Evolutionary conservation across 495 filamentous ascomycete species (phyloP), one percentile per base, ranked within the genome.

Genomic region (Chlorociboria aeruginascens): DNA sequence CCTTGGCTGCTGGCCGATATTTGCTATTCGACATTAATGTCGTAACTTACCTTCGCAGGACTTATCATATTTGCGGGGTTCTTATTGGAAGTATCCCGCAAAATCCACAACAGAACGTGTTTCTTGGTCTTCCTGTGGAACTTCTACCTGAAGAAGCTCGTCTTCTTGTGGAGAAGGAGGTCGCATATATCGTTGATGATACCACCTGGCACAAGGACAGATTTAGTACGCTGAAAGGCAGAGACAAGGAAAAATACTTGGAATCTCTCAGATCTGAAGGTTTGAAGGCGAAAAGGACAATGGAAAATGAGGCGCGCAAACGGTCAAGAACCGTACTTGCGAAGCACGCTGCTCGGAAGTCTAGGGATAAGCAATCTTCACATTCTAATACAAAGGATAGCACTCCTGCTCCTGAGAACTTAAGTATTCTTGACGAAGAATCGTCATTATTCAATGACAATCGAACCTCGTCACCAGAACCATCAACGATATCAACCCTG

Each of bases 31-130:
- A 90, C 61, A 77, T 85, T 59, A 76, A 89, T 49, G 78, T 78
- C 40, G 81, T 93, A 40, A 84, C 83, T 58, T 79, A 86, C 67
- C 69, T 95, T 49, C 82, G 92, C 51, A 78, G 81, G 31, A 70
- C 78, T 55, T 73, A 96, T 66, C 79, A 88, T 62, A 93, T 95
- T 57, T 86, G 85, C 57, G 88, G 89, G 43, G 85, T 92, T 17
- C 68, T 96, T 40, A 82, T 83, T 40, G 92, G 92, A 36, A 85
- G 83, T 3, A 78, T 96, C 35, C 88, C 93, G 2, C 92, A 95
- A 65, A 77, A 83, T 36, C 88, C 90, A 6, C 86, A 90, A 55
- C 92, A 98, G 63, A 98, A 96, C 69, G 73, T 95, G 43, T 96
- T 97, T 61, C 73, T 89, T 48, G 86, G 92, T 14, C 64, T 97